Evolutionary conservation across 176 grass and related monocot species (phyloP).

Genomic region (Eragrostis nindensis): DNA sequence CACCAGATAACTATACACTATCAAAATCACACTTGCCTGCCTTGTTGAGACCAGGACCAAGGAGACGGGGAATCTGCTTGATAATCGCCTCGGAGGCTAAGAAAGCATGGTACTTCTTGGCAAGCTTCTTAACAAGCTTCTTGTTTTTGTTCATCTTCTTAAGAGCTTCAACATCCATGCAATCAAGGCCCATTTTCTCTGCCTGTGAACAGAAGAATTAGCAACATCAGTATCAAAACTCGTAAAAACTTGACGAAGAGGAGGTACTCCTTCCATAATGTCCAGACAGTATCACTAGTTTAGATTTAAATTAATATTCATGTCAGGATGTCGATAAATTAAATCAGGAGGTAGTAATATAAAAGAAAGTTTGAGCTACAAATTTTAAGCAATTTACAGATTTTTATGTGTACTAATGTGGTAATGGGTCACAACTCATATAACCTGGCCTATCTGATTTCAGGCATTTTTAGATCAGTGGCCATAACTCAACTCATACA

Average conservation of each 20-base stretch:
- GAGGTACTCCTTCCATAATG: background rate
- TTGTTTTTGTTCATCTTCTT: conserved; percentile 97
- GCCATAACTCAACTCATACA: background rate
- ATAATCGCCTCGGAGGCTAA: conserved; percentile 83
- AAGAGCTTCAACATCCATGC: conserved; percentile 81
- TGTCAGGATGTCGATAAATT: too few species aligned
- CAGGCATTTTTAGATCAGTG: background rate
- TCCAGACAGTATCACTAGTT: too few species aligned
- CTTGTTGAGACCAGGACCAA: conserved; percentile 89
- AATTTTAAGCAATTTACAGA: background rate
- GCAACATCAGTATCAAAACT: background rate
- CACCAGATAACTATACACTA: background rate
- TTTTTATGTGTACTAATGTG: too few species aligned
- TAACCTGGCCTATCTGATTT: too few species aligned
- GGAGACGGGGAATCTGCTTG: conserved; percentile 90
- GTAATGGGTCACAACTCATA: too few species aligned
- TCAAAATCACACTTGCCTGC: conserved; percentile 52
- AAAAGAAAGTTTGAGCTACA: background rate
- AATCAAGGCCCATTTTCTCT: conserved; percentile 78
- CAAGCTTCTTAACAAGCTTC: conserved; percentile 86
- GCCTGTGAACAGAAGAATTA: conserved; percentile 47
- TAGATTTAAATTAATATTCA: too few species aligned
- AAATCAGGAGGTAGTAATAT: too few species aligned
- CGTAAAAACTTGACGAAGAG: background rate
- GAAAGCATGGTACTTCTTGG: conserved; percentile 93